Percentiles rank a stretch among this genome's conserved stretches.
Conservation (phyloP, 495 filamentous ascomycete species). For the Aspergillus funiculosus region DNA sequence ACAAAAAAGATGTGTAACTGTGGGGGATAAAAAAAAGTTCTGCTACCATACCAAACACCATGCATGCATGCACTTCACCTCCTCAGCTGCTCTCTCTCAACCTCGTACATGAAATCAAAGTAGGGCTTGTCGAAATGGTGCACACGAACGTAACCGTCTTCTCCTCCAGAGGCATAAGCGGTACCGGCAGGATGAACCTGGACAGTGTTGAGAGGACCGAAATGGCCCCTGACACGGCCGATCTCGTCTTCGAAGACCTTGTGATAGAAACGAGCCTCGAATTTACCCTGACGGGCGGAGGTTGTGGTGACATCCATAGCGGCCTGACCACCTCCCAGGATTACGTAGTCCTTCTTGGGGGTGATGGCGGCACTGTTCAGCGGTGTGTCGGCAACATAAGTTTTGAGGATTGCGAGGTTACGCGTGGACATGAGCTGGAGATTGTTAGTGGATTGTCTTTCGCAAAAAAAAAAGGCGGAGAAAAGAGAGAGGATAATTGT, state of each 20-base stretch:
- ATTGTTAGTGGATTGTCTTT: constrained; percentile 9
- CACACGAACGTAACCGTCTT: constrained; percentile 97
- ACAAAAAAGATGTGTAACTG: constrained; percentile 34
- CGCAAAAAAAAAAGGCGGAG: not conserved
- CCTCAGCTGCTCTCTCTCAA: constrained; percentile 65
- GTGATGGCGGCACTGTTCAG: constrained; percentile 93
- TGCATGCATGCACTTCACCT: constrained; percentile 32
- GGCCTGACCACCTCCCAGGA: constrained; percentile 94
- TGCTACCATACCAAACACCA: constrained; percentile 10
- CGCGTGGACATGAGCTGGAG: constrained; percentile 67
- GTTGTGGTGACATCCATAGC: constrained; percentile 99
- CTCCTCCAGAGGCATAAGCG: constrained; percentile 87
- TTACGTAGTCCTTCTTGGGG: constrained; percentile 91
- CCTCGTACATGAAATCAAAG: constrained; percentile 98
- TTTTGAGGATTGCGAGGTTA: constrained; percentile 87
- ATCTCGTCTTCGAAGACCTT: constrained; percentile 99
- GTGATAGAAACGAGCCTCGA: constrained; percentile 98
- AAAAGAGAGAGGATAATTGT: not conserved
- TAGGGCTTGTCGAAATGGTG: constrained; percentile 98
- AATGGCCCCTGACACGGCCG: constrained; percentile 91
- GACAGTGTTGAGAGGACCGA: constrained; percentile 87
- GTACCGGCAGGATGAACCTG: constrained; percentile 85
- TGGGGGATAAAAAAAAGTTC: constrained; percentile 13
- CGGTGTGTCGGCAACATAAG: constrained; percentile 87
- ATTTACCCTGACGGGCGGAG: constrained; percentile 88